Evolutionary conservation across 2,329 filamentous ascomycete genomes (phyloP), one percentile per base, ranked within the genome.

Genomic region (Aspergillus sojae): DNA sequence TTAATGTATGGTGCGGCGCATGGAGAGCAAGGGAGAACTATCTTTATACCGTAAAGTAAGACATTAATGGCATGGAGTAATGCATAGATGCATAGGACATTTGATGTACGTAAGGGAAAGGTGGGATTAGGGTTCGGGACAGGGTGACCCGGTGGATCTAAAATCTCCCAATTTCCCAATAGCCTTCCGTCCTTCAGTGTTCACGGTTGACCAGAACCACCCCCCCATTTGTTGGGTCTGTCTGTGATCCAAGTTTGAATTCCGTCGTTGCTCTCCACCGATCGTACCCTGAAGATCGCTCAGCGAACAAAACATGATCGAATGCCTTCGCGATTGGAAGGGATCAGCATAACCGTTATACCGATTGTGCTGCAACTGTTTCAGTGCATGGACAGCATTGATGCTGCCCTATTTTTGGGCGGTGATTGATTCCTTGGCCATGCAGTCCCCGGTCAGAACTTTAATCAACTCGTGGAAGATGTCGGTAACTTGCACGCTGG

Each of bases 311-410:
- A 55, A 26, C 36, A 19, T 16, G 14, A 55, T 55, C 3, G 11
- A 39, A 55, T 26, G 3, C 9, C n/a, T 16, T 55, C 52, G 39
- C 52, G 52, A 55, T 39, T 39, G 52, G 52, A 23, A 55, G 34
- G 34, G 52, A 55, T 55, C 52, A 55, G 52, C 52, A 55, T 55
- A 10, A 16, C 52, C 52, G 52, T 55, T 55, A 55, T 55, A n/a
- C n/a, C 39, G 19, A 10, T 21, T 54, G 28, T 23, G 30, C n/a
- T 55, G 14, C 30, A 55, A 26, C 23, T 26, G 16, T n/a, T 52
- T 23, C 14, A 28, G 14, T 19, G 10, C 46, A 23, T 19, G 19
- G 4, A 43, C 3, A 21, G 41, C 19, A 46, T 23, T 46, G 43
- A 21, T 21, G 23, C 9, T 21, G n/a, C 43, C 43, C 10, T 19